Base-by-base conservation (phyloP, 2,329 filamentous ascomycete species). In the Emericellopsis cladophorae region DNA sequence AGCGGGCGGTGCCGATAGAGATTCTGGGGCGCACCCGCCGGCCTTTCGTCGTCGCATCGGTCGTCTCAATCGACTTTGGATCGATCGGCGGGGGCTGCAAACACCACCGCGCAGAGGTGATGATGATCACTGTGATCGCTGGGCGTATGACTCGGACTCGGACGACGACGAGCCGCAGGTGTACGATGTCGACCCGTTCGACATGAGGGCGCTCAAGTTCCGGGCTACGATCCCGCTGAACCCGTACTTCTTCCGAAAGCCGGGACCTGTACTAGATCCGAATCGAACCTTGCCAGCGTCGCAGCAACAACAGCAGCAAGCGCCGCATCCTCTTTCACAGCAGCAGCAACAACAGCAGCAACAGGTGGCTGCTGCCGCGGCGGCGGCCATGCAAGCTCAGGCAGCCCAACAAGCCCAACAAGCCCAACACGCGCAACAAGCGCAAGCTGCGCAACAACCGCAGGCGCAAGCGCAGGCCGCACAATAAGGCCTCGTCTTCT, bases 91-190 rank as follows among this genome's bases (percentile, higher is more conserved):
- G 50, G 79, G 81, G 42, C 66, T 87, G 55, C 46, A 59, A 35
- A 72, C 66, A 40, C 64, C 66, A 44, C 65, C 60, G n/a, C 38
- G 31, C 11, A 54, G 66, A 62, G 57, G 59, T 59, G 53, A 61
- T 71, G 32, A 52, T 57, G 39, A 60, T 21, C 56, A 68, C 42
- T 65, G 62, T 22, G 84, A 90, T 55, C 75, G 80, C 45, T 95
- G 84, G 74, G 93, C 88, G 62, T 94, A 86, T 62, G 86, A 93
- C 54, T 80, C 81, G 22, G 85, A 94, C 51, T 85, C 88, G 45
- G 86, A 90, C 48, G 86, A 93, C 37, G 83, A 89, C 40, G 84
- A 88, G 43, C 76, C 80, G 42, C 71, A 81, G 21, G 68, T 79
- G 45, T 88, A 88, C 65, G 74, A 81, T 42, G 72, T 89, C 43